Conservation (phyloP, 2,329 filamentous ascomycete species). For the Diaporthe citriasiana region DNA sequence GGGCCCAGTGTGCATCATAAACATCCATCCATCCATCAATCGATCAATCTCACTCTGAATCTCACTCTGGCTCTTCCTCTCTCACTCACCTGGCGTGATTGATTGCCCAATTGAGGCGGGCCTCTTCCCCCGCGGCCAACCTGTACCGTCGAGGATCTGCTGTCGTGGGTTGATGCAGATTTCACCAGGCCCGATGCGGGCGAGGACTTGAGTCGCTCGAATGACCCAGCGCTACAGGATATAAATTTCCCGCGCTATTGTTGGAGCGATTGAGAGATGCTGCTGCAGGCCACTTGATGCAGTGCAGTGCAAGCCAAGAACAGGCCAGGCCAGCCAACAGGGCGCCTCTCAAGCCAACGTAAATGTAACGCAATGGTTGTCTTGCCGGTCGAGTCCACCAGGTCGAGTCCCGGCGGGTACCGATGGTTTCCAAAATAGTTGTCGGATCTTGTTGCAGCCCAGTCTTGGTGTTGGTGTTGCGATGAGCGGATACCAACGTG, state of each 20-base stretch:
- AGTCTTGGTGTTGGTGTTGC: background rate
- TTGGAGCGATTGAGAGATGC: slow-evolving; percentile 15
- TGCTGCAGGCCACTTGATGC: slow-evolving; percentile 9
- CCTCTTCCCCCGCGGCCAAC: background rate
- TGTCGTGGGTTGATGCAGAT: background rate
- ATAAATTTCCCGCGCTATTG: slow-evolving; percentile 1
- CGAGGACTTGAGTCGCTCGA: background rate
- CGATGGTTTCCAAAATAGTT: slow-evolving; percentile 24
- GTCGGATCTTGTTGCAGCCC: background rate
- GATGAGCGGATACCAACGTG: slow-evolving; percentile 3
- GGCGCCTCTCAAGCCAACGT: slow-evolving; percentile 23
- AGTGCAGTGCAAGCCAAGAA: background rate
- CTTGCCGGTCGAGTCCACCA: slow-evolving; percentile 12
- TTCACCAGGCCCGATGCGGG: background rate
- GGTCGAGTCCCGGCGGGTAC: slow-evolving; percentile 23
- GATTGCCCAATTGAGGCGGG: background rate
- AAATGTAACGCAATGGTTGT: slow-evolving; percentile 4
- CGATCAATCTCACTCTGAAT: slow-evolving; percentile 3
- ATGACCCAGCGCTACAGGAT: background rate
- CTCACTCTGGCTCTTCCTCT: background rate
- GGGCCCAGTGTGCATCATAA: slow-evolving; percentile 1
- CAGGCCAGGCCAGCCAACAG: slow-evolving; percentile 3
- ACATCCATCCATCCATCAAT: background rate
- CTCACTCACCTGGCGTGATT: slow-evolving; percentile 16
- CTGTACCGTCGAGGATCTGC: background rate